Evolutionary conservation across 2,329 filamentous ascomycete species (phyloP).

Genomic region (Phialophora chinensis): DNA sequence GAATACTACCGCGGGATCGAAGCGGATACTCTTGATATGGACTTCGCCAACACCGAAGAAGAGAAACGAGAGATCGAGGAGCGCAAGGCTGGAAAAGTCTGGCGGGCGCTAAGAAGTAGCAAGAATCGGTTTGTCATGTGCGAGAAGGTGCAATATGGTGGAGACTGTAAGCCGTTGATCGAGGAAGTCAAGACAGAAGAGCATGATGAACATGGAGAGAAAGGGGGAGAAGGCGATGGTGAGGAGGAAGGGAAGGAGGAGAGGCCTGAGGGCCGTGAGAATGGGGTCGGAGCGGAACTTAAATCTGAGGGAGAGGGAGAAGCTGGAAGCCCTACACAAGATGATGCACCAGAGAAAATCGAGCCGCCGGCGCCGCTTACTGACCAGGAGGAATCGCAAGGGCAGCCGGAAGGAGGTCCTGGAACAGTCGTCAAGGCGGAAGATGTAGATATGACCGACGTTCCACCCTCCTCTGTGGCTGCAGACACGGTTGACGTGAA

Average conservation of each 20-base stretch:
- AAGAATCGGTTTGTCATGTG: constrained; percentile 70
- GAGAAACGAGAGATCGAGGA: constrained; percentile 67
- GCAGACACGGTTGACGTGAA: constrained; percentile 14
- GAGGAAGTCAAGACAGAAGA: constrained; percentile 19
- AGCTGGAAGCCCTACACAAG: neutral
- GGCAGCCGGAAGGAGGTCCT: neutral
- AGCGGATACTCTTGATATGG: constrained; percentile 82
- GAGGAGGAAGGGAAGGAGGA: constrained; percentile 11
- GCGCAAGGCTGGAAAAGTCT: constrained; percentile 84
- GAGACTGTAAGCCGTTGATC: constrained; percentile 61
- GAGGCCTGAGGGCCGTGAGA: constrained; percentile 9
- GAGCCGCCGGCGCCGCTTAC: neutral
- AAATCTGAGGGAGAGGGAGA: neutral
- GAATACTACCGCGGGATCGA: constrained; percentile 75
- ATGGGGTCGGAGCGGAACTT: constrained; percentile 1
- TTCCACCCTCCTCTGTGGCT: neutral
- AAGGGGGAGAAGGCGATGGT: constrained; percentile 8
- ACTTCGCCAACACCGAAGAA: constrained; percentile 72
- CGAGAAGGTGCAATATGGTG: constrained; percentile 85
- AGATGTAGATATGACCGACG: constrained; percentile 29
- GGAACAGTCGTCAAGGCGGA: neutral
- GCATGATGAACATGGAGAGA: constrained; percentile 19
- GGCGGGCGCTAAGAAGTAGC: constrained; percentile 83
- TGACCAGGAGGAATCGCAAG: neutral
- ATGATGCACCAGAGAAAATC: neutral